These are phyloP conservation scores for Prasinococcaceae sp. DNA, from an alignment of 139 green algal genomes.

Conservation along the genomic window DNA sequence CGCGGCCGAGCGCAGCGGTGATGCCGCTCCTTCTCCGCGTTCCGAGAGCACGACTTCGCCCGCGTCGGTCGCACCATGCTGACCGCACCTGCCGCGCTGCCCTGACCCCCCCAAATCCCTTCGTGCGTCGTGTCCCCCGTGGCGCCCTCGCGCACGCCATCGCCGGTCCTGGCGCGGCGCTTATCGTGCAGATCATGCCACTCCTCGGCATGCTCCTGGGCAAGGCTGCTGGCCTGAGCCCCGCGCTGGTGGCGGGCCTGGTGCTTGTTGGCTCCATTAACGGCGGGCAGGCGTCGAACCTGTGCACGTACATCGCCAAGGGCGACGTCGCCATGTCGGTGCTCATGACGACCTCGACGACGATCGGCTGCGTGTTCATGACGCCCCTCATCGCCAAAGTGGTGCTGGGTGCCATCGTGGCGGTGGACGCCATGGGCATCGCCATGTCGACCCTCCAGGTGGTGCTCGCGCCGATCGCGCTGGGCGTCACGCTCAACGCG, in stretches of 20 bases:
- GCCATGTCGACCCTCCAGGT: constrained; percentile 43
- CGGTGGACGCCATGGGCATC: constrained; percentile 49
- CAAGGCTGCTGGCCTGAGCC: constrained; percentile 24
- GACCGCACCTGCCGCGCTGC: too few species aligned
- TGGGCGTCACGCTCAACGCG: constrained; percentile 46
- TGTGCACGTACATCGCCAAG: constrained; percentile 61
- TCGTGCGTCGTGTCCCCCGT: too few species aligned
- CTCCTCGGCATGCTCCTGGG: constrained; percentile 42
- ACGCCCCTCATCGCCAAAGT: constrained; percentile 58
- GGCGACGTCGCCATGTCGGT: constrained; percentile 75
- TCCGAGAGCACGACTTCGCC: too few species aligned
- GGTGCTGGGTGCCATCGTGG: constrained; percentile 53
- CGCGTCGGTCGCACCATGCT: too few species aligned
- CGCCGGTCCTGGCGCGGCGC: constrained; percentile 46
- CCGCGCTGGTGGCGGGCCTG: constrained; percentile 39
- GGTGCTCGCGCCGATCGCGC: constrained; percentile 54
- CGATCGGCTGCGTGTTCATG: constrained; percentile 62
- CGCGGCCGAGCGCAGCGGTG: too few species aligned
- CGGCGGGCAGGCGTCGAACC: constrained; percentile 55
- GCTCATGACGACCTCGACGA: constrained; percentile 62
- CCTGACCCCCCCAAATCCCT: too few species aligned
- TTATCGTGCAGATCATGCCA: constrained; percentile 50
- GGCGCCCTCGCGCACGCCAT: too few species aligned
- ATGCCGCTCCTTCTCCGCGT: too few species aligned
- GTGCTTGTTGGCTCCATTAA: constrained; percentile 61